Conservation (phyloP, 176 grass and related monocot species). For the Leersia perrieri region DNA sequence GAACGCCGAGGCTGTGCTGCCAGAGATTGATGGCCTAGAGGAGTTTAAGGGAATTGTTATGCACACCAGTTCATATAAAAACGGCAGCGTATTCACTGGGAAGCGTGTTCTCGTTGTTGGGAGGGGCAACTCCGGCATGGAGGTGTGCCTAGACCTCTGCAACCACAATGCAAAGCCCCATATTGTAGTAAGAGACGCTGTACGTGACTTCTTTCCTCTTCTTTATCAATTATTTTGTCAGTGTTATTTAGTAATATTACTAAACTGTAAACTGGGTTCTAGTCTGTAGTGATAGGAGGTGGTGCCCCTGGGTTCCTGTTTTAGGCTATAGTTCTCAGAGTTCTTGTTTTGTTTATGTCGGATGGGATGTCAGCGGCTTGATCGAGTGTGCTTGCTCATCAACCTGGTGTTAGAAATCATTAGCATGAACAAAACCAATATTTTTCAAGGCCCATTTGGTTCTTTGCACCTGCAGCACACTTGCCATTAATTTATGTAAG, state of each 20-base stretch:
- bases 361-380: conserved; percentile 23
- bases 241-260: conserved; percentile 26
- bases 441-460: conserved; percentile 26
- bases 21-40: conserved; percentile 64
- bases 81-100: conserved; percentile 50
- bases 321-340: conserved; percentile 5
- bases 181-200: conserved; percentile 85
- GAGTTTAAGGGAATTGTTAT: conserved; percentile 55
- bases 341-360: not conserved
- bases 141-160: conserved; percentile 95
- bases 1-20: conserved; percentile 79
- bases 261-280: conserved; percentile 16
- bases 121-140: conserved; percentile 96
- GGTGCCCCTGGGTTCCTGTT: conserved; percentile 14
- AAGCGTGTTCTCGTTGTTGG: conserved; percentile 84
- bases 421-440: conserved; percentile 18
- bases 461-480: conserved; percentile 16
- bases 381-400: conserved; percentile 20
- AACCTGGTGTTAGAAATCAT: conserved; percentile 1
- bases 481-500: conserved; percentile 16
- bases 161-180: conserved; percentile 70
- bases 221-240: conserved; percentile 19
- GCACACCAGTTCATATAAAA: conserved; percentile 85
- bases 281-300: conserved; percentile 10
- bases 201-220: conserved; percentile 47